phyloP scores from a whole-genome alignment of 2,329 filamentous ascomycete genomes.

The Colletotrichum aenigma region DNA sequence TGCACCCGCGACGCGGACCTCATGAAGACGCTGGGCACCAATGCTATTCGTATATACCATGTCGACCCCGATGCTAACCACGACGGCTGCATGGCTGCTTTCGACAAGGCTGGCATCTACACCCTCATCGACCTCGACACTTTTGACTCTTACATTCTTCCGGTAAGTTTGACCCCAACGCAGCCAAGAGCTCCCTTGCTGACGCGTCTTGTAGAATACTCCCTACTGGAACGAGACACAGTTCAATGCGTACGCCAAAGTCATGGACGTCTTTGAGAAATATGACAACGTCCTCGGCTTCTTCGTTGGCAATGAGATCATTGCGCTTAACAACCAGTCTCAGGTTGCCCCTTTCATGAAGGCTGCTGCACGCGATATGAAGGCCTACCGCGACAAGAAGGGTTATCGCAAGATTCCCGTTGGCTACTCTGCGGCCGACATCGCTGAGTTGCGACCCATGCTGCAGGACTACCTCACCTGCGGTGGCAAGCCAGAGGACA shows the following conservation, averaged over 20 bases:
- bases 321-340: slow-evolving; percentile 65
- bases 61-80: slow-evolving; percentile 77
- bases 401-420: slow-evolving; percentile 82
- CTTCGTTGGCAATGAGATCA: slow-evolving; percentile 88
- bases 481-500: slow-evolving; percentile 69
- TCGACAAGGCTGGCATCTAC: slow-evolving; percentile 83
- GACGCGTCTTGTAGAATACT: slow-evolving; percentile 44
- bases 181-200: background rate
- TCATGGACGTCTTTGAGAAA: slow-evolving; percentile 77
- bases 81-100: slow-evolving; percentile 78
- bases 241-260: slow-evolving; percentile 68
- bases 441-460: slow-evolving; percentile 68
- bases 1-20: slow-evolving; percentile 76
- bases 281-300: slow-evolving; percentile 85
- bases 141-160: slow-evolving; percentile 70
- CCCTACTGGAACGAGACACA: slow-evolving; percentile 78
- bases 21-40: slow-evolving; percentile 82
- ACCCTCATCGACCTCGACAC: slow-evolving; percentile 84
- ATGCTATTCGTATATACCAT: slow-evolving; percentile 88
- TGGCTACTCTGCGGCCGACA: slow-evolving; percentile 88
- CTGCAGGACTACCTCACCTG: slow-evolving; percentile 78
- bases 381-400: slow-evolving; percentile 77
- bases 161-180: slow-evolving; percentile 43
- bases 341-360: slow-evolving; percentile 81
- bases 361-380: slow-evolving; percentile 80